Percentiles rank a stretch among this genome's conserved stretches.
Evolutionary conservation across 257 asterid species (phyloP).

Genomic region (Scutellaria galericulata): DNA sequence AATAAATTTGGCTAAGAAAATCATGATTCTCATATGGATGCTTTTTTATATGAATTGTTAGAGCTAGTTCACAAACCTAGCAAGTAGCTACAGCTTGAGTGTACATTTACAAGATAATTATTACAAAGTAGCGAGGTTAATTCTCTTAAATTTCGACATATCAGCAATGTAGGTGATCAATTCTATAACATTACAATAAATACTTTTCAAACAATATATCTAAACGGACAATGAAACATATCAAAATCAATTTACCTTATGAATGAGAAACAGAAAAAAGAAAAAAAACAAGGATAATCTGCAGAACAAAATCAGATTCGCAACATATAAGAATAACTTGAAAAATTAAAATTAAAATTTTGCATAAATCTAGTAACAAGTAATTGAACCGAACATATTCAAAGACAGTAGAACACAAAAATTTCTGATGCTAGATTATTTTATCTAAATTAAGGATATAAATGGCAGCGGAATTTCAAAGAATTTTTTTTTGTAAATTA

Average conservation of each 20-base stretch:
- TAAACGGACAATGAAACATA: too few relatives aligned
- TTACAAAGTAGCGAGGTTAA: not conserved
- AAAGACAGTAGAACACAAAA: not conserved
- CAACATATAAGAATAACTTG: slow-evolving; percentile 4
- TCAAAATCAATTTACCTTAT: too few relatives aligned
- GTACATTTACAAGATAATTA: not conserved
- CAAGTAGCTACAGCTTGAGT: slow-evolving; percentile 3
- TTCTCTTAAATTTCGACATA: not conserved
- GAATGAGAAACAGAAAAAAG: too few relatives aligned
- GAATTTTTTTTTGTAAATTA: not conserved
- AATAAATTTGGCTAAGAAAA: not conserved
- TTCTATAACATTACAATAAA: too few relatives aligned
- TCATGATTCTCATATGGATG: not conserved
- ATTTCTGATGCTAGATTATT: not conserved
- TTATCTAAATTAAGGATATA: not conserved
- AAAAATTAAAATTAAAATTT: not conserved
- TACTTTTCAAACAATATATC: too few relatives aligned
- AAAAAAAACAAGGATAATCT: not conserved
- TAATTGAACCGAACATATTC: not conserved
- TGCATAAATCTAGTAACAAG: not conserved
- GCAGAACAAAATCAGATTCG: not conserved
- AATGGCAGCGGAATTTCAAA: not conserved
- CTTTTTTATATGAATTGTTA: not conserved
- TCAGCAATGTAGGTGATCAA: not conserved
- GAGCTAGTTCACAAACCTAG: slow-evolving; percentile 1